phyloP scores from a whole-genome alignment of 805 yeast species.

The Sugiyamaella lignohabitans region DNA sequence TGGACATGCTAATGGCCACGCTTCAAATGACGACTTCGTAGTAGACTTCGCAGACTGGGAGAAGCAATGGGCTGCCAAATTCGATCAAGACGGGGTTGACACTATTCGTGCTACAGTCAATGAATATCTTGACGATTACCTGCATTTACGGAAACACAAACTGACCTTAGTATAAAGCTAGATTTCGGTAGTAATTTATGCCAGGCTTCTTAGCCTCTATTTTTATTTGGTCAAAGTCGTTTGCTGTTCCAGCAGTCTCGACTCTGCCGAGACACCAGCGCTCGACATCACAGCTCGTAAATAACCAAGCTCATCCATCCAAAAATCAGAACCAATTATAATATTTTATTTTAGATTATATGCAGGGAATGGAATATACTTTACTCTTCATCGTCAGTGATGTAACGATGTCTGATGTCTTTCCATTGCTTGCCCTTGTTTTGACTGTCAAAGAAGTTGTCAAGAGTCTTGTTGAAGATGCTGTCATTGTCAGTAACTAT shows the following conservation, averaged over 20 bases:
- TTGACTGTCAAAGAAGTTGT: constrained; percentile 31
- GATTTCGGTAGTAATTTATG: too few relatives aligned
- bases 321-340: too few relatives aligned
- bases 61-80: constrained; percentile 18
- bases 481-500: constrained; percentile 16
- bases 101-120: constrained; percentile 18
- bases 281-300: too few relatives aligned
- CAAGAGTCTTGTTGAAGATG: constrained; percentile 32
- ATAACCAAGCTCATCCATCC: too few relatives aligned
- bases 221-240: too few relatives aligned
- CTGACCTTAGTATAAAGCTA: constrained; percentile 4
- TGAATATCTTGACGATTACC: constrained; percentile 21
- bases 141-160: constrained; percentile 20
- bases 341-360: constrained; percentile 1
- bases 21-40: constrained; percentile 9
- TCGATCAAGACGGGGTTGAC: constrained; percentile 13
- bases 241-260: too few relatives aligned
- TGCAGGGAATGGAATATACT: background rate
- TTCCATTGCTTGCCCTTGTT: constrained; percentile 35
- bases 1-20: too few relatives aligned
- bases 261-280: too few relatives aligned
- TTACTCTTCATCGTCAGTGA: constrained; percentile 25
- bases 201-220: too few relatives aligned
- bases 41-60: constrained; percentile 22
- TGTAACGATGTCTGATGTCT: constrained; percentile 24